Evolutionary conservation across 441 rosid genomes (phyloP).

Genomic region (Hura crepitans): DNA sequence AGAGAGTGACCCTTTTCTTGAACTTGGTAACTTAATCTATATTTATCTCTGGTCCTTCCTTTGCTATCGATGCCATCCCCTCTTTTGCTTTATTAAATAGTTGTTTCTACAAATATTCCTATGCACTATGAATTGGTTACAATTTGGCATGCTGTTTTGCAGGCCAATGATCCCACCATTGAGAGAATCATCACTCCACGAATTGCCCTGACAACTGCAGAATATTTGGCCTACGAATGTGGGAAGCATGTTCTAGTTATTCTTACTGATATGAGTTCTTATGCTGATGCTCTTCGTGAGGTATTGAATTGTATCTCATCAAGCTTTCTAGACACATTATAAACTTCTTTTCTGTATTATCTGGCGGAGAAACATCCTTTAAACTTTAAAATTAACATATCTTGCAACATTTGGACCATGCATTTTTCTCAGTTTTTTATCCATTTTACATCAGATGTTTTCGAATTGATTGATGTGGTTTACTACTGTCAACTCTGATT

Average conservation of each 20-base stretch:
- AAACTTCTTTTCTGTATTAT: not conserved
- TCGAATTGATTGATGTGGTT: not conserved
- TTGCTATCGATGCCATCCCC: not conserved
- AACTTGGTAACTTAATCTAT: slow-evolving; percentile 56
- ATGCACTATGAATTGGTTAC: not conserved
- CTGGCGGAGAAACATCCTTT: not conserved
- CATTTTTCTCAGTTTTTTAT: not conserved
- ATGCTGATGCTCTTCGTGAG: slow-evolving; percentile 99
- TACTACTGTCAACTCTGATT: slow-evolving; percentile 7
- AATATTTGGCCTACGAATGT: slow-evolving; percentile 75
- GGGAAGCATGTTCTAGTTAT: slow-evolving; percentile 86
- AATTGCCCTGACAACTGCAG: slow-evolving; percentile 27
- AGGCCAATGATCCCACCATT: slow-evolving; percentile 99
- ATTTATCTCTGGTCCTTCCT: not conserved
- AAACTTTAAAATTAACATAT: not conserved
- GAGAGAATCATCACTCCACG: slow-evolving; percentile 23
- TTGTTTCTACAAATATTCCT: slow-evolving; percentile 2
- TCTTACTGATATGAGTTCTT: slow-evolving; percentile 83
- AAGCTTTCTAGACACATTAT: not conserved
- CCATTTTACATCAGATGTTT: not conserved
- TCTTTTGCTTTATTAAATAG: not conserved
- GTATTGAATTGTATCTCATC: slow-evolving; percentile 30
- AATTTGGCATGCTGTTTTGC: slow-evolving; percentile 22
- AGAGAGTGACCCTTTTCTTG: slow-evolving; percentile 92
- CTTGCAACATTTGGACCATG: not conserved